These are phyloP conservation scores for Blastobotrys petasosporus DNA, from an alignment of 1,139 yeast genomes.

Conservation along the genomic window DNA sequence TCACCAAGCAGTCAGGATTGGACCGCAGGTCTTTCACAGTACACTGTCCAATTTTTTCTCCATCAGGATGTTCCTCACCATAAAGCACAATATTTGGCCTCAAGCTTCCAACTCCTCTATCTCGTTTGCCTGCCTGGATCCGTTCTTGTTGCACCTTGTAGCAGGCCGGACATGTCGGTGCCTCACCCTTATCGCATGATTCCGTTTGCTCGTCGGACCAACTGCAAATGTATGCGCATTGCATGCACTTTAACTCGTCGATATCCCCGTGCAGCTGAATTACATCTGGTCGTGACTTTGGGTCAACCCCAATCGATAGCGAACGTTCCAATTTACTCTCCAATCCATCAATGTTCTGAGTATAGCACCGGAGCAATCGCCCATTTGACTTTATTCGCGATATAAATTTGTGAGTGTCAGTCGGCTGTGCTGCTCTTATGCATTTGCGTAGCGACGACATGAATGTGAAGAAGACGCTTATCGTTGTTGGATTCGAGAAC, in stretches of 20 bases:
- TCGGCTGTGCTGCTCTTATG: slow-evolving; percentile 64
- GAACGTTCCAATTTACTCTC: slow-evolving; percentile 42
- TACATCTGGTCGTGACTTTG: slow-evolving; percentile 43
- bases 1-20: slow-evolving; percentile 58
- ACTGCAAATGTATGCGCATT: slow-evolving; percentile 51
- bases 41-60: slow-evolving; percentile 58
- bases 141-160: slow-evolving; percentile 47
- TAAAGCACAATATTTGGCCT: slow-evolving; percentile 72
- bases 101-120: slow-evolving; percentile 55
- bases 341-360: slow-evolving; percentile 70
- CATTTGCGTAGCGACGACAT: slow-evolving; percentile 67
- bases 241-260: slow-evolving; percentile 65
- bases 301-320: slow-evolving; percentile 11
- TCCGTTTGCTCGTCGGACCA: slow-evolving; percentile 56
- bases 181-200: slow-evolving; percentile 45
- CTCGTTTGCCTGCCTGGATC: slow-evolving; percentile 55
- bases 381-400: slow-evolving; percentile 56
- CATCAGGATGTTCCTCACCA: slow-evolving; percentile 74
- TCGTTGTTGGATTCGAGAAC: slow-evolving; percentile 60
- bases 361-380: slow-evolving; percentile 74
- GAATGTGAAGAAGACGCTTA: slow-evolving; percentile 68
- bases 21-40: slow-evolving; percentile 48
- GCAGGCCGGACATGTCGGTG: slow-evolving; percentile 64
- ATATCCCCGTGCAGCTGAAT: slow-evolving; percentile 90
- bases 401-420: slow-evolving; percentile 77